Base-by-base conservation (phyloP, 2,329 filamentous ascomycete species). In the Colletotrichum sp. region DNA sequence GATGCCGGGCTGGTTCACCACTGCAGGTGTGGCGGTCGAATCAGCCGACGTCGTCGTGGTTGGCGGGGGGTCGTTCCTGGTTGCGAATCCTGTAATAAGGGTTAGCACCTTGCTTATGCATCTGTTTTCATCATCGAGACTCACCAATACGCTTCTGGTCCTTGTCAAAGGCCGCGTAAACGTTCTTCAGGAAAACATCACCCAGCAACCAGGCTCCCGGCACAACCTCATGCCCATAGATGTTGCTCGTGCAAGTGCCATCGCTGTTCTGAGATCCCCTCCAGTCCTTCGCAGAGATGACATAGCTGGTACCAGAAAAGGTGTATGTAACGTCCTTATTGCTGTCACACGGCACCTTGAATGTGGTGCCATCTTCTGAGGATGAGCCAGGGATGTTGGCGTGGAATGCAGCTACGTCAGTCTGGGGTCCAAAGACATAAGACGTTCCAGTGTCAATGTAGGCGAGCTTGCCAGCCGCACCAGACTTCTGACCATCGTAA, bases 381-480 rank as follows among this genome's bases (percentile, higher is more conserved):
- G 83, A 82, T 2, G 91, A 90, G 15, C 89, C 91, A 0, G 92
- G 90, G 43, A 98, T 91, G 34, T 91, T 83, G 36, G 87, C 85
- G 83, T 97, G 75, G 8, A 98, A 80, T 12, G 88, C 86, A 58
- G 89, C 86, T 3, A 95, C 93, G 78, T 95, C 92, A 4, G 85
- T 84, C 1, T 87, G 83, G 1, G 95, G 94, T 8, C 94, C 90
- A 76, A 98, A 92, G 33, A 95, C 90, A 81, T 93, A 97, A 0
- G 93, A 94, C 0, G 95, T 97, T 64, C 95, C 95, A 0, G 94
- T 95, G 82, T 98, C 95, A 77, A 98, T 92, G 80, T 95, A 95
- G 36, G 93, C 94, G 2, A 87, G 86, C 63, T 87, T 82, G 47
- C 84, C 85, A 13, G 88, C 90, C 43, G 92, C 85, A n/a, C 88